Evolutionary conservation across 805 yeast genomes (phyloP).

Genomic region (Ogataea saltuana): DNA sequence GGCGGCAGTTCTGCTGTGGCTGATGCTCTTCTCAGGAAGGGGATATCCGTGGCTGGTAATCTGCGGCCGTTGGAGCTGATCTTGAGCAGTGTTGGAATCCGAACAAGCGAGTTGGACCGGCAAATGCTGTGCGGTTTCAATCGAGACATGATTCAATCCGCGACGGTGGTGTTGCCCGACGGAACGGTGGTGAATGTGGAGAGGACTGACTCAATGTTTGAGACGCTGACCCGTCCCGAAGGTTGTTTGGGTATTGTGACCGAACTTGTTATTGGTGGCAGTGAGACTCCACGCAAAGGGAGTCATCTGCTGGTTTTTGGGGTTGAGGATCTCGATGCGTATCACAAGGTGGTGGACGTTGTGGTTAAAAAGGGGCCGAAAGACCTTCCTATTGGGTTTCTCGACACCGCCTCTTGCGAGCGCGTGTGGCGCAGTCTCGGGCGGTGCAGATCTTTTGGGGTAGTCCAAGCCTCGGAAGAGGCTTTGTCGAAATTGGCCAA

Average conservation of each 20-base stretch:
- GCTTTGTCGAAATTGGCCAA: not conserved
- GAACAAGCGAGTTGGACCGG: slow-evolving; percentile 1
- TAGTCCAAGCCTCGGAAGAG: slow-evolving; percentile 5
- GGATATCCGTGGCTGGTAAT: slow-evolving; percentile 3
- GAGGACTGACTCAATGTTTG: slow-evolving; percentile 11
- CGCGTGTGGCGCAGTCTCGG: slow-evolving; percentile 1
- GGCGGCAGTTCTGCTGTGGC: slow-evolving; percentile 11
- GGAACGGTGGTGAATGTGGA: slow-evolving; percentile 22
- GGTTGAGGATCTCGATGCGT: slow-evolving; percentile 15
- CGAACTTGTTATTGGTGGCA: no score
- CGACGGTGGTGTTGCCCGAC: slow-evolving; percentile 32
- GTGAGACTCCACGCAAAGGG: no score
- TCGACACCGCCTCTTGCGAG: slow-evolving; percentile 4
- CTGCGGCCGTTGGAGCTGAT: slow-evolving; percentile 23
- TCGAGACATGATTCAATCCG: slow-evolving; percentile 10
- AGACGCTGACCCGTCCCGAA: slow-evolving; percentile 16
- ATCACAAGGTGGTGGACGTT: slow-evolving; percentile 13
- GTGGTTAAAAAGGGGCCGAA: not conserved
- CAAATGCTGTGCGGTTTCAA: slow-evolving; percentile 13
- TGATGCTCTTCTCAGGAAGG: not conserved
- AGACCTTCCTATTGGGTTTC: slow-evolving; percentile 7
- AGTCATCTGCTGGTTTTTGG: slow-evolving; percentile 22
- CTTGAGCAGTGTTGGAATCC: slow-evolving; percentile 23
- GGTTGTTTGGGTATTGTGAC: slow-evolving; percentile 24
- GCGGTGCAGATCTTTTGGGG: slow-evolving; percentile 7